Conservation (phyloP, 208 protist species). For the Crithidia thermophila region DNA sequence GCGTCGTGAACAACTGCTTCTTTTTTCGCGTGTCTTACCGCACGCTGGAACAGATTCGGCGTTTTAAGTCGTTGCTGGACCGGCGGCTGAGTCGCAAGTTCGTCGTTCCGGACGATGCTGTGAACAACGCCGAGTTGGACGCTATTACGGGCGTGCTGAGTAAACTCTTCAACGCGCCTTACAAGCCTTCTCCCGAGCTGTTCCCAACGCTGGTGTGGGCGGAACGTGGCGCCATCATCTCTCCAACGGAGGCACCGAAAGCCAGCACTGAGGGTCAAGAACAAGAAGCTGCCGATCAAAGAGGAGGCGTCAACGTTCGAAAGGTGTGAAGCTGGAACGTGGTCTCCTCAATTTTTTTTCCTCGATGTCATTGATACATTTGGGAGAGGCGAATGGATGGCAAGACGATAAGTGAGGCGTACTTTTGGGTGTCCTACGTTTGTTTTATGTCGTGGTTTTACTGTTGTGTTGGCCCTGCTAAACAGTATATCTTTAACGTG, state of each 20-base stretch:
- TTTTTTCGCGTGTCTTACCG: conserved; percentile 56
- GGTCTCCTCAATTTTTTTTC: no score
- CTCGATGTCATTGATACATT: no score
- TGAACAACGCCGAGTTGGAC: conserved; percentile 70
- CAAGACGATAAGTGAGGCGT: no score
- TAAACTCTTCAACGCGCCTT: conserved; percentile 50
- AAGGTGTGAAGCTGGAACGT: neutral
- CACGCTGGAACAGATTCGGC: conserved; percentile 63
- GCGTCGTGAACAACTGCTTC: conserved; percentile 77
- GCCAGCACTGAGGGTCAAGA: neutral
- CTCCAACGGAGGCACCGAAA: conserved; percentile 17
- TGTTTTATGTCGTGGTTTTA: no score
- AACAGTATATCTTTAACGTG: no score
- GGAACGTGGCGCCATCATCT: conserved; percentile 59
- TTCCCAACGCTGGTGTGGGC: conserved; percentile 37
- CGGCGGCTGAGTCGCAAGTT: conserved; percentile 65
- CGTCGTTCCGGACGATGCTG: conserved; percentile 42
- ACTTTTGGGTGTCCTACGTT: no score
- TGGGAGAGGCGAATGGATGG: no score
- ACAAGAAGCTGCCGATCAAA: neutral
- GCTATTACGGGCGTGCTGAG: conserved; percentile 61
- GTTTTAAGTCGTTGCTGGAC: conserved; percentile 59
- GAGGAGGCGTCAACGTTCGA: no score
- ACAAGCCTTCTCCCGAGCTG: conserved; percentile 50
- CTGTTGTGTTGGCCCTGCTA: no score